Conservation (phyloP, 495 filamentous ascomycete genomes). For the Xylaria acuta region DNA sequence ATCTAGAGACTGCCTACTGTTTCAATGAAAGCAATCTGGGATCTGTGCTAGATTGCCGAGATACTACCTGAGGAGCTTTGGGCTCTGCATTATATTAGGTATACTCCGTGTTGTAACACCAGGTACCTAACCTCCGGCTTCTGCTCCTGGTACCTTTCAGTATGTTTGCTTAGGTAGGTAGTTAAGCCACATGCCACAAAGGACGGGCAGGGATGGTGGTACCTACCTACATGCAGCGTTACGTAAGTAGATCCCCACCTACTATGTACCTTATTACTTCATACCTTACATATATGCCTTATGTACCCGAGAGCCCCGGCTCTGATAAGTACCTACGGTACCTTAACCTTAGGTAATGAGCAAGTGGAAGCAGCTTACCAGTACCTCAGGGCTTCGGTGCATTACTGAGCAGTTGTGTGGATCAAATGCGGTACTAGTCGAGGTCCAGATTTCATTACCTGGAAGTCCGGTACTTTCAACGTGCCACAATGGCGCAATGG, state of each 20-base stretch:
- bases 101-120: too few species aligned
- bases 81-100: not conserved
- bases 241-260: not conserved
- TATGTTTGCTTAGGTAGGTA: conserved; percentile 4
- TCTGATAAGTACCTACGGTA: too few species aligned
- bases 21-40: not conserved
- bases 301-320: too few species aligned
- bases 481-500: conserved; percentile 4
- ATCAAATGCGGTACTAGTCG: not conserved
- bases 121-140: too few species aligned
- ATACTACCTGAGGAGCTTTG: not conserved
- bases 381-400: too few species aligned
- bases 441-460: not conserved
- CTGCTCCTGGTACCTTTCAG: too few species aligned
- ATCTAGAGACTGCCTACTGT: not conserved
- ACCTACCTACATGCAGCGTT: not conserved
- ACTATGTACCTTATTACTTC: not conserved
- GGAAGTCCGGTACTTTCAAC: not conserved
- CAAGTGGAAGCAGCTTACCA: too few species aligned
- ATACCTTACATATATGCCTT: not conserved
- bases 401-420: not conserved
- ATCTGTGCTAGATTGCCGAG: conserved; percentile 8
- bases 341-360: too few species aligned
- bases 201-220: not conserved
- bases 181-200: not conserved